Conservation (phyloP, 2,329 filamentous ascomycete genomes). For the Didymella pomorum region DNA sequence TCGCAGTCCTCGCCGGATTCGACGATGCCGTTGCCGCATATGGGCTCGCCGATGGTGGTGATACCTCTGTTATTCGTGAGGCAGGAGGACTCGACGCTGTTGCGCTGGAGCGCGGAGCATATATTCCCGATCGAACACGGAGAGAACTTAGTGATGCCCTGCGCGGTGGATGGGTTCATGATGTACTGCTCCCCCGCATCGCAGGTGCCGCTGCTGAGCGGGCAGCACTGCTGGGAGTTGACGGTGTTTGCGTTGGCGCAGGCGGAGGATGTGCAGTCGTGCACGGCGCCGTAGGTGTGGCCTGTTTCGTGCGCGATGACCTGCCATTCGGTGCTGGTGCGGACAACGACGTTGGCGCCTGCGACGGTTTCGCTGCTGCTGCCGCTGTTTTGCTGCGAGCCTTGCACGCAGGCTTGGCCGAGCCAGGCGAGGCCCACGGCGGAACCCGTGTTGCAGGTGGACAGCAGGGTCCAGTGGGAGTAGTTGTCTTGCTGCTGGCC, state of each 20-base stretch:
- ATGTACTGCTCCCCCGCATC: slow-evolving; percentile 82
- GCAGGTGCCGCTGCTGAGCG: slow-evolving; percentile 71
- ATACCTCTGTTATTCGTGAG: slow-evolving; percentile 87
- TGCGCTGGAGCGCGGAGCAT: slow-evolving; percentile 81
- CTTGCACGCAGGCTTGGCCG: slow-evolving; percentile 79
- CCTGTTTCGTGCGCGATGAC: slow-evolving; percentile 94
- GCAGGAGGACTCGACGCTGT: slow-evolving; percentile 78
- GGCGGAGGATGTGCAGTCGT: slow-evolving; percentile 79
- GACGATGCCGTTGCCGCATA: slow-evolving; percentile 97
- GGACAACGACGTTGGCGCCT: slow-evolving; percentile 88
- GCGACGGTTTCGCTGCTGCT: slow-evolving; percentile 74
- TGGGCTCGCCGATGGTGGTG: slow-evolving; percentile 78
- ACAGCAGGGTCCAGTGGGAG: slow-evolving; percentile 92
- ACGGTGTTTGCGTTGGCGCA: slow-evolving; percentile 70
- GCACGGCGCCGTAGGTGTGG: slow-evolving; percentile 94
- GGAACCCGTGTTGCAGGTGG: slow-evolving; percentile 78
- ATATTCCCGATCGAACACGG: slow-evolving; percentile 92
- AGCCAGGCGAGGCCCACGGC: slow-evolving; percentile 95
- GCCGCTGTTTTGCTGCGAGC: slow-evolving; percentile 56
- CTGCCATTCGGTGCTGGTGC: slow-evolving; percentile 87
- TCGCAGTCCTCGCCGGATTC: slow-evolving; percentile 95
- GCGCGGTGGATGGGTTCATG: slow-evolving; percentile 91
- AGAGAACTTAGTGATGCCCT: slow-evolving; percentile 80
- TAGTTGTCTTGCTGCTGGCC: slow-evolving; percentile 79
- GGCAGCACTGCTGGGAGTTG: slow-evolving; percentile 78